Conservation (phyloP, 192 early-diverging fungal species). For the Piromyces finnis region DNA sequence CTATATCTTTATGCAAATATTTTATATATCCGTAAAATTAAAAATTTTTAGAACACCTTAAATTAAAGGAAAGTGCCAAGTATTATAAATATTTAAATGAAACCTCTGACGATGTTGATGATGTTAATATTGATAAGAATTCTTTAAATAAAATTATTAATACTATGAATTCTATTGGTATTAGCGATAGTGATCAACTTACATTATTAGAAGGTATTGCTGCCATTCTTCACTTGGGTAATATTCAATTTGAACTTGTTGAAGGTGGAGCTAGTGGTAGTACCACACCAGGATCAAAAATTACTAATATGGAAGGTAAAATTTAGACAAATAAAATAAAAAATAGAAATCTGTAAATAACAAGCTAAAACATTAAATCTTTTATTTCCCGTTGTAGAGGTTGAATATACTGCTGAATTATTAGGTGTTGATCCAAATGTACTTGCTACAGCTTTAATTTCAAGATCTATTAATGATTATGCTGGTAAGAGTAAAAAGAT, state of each 20-base stretch:
- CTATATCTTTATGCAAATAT: too few species aligned
- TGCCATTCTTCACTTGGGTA: conserved; percentile 90
- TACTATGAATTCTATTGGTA: conserved; percentile 1
- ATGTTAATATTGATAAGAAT: conserved; percentile 75
- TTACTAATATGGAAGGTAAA: background rate
- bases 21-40: too few species aligned
- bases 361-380: too few species aligned
- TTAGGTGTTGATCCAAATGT: conserved; percentile 54
- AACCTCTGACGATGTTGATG: conserved; percentile 37
- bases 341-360: background rate
- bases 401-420: conserved; percentile 62
- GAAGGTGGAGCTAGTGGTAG: background rate
- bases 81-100: background rate
- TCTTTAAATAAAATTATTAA: conserved; percentile 47
- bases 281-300: background rate
- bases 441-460: conserved; percentile 52
- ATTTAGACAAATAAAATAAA: background rate
- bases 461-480: background rate
- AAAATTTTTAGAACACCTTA: conserved; percentile 8
- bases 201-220: conserved; percentile 74
- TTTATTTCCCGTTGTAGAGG: conserved; percentile 19
- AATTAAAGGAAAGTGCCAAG: background rate
- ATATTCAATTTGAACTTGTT: conserved; percentile 53
- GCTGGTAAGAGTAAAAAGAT: conserved; percentile 15
- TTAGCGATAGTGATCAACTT: conserved; percentile 59